Percentiles rank a stretch among this genome's conserved stretches.
These are phyloP conservation scores for Rhynchospora breviuscula DNA, from an alignment of 176 grass and related monocot species.

Conservation along the genomic window DNA sequence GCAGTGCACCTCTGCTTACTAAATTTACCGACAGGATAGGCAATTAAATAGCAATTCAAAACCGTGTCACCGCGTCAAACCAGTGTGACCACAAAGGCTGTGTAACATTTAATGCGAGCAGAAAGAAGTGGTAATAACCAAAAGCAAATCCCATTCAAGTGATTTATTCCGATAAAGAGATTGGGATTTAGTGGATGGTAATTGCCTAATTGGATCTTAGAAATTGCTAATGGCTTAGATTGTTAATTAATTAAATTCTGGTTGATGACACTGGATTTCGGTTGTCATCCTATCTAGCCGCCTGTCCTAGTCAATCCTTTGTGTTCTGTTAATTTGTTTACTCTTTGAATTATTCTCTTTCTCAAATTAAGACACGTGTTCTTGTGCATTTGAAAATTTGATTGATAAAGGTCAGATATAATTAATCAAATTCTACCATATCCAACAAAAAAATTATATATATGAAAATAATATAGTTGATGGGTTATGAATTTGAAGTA, in stretches of 20 bases:
- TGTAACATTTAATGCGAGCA: neutral
- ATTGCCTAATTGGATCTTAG: neutral
- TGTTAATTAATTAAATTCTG: neutral
- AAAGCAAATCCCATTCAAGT: neutral
- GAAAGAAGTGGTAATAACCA: neutral
- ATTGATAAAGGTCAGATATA: neutral
- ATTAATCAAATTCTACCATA: too few relatives aligned
- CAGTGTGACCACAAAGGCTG: neutral
- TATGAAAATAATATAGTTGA: too few relatives aligned
- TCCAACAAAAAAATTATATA: too few relatives aligned
- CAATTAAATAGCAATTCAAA: neutral
- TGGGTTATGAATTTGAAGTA: too few relatives aligned
- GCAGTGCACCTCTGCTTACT: neutral
- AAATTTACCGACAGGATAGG: neutral
- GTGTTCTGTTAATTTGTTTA: neutral
- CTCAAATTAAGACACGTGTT: neutral
- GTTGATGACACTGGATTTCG: neutral
- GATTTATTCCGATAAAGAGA: neutral
- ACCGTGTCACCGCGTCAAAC: neutral
- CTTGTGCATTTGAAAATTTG: too few relatives aligned
- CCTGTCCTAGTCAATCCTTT: neutral
- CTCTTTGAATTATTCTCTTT: neutral
- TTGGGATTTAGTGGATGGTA: neutral
- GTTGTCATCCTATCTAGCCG: neutral
- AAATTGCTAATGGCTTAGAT: neutral